These are phyloP conservation scores for Fusarium coicis DNA, from an alignment of 2,329 filamentous ascomycete species.

Conservation along the genomic window DNA sequence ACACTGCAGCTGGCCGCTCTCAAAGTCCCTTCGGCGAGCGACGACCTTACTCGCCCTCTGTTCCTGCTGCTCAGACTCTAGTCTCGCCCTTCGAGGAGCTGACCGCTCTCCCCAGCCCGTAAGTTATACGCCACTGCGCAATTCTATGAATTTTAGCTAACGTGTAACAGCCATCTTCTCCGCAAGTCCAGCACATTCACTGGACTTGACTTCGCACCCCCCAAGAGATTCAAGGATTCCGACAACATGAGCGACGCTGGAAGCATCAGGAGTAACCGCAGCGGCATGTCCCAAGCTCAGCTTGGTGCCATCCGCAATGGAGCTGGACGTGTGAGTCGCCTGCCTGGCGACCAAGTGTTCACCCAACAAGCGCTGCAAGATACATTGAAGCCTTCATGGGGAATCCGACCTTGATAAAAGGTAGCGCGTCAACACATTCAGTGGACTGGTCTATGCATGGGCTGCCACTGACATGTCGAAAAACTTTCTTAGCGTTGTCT, in stretches of 20 bases:
- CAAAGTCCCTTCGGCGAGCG: slow-evolving; percentile 73
- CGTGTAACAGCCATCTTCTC: slow-evolving; percentile 68
- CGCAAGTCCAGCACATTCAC: slow-evolving; percentile 84
- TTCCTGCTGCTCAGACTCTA: slow-evolving; percentile 81
- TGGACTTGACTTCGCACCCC: slow-evolving; percentile 82
- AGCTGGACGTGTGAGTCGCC: slow-evolving; percentile 85
- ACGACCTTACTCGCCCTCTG: slow-evolving; percentile 77
- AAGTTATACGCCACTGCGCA: slow-evolving; percentile 58
- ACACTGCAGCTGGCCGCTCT: slow-evolving; percentile 75
- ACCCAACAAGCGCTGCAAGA: slow-evolving; percentile 74
- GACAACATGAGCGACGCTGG: slow-evolving; percentile 73
- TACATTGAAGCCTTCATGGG: slow-evolving; percentile 69
- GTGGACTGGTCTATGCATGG: slow-evolving; percentile 7
- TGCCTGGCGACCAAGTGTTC: slow-evolving; percentile 85
- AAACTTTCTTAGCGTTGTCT: slow-evolving; percentile 30
- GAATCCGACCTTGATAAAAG: slow-evolving; percentile 57
- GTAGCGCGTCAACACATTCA: slow-evolving; percentile 13
- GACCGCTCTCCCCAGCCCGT: slow-evolving; percentile 87
- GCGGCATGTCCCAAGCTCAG: slow-evolving; percentile 79
- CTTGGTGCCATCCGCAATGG: slow-evolving; percentile 79
- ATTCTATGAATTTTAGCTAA: slow-evolving; percentile 39
- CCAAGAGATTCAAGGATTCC: slow-evolving; percentile 75
- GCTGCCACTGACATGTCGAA: slow-evolving; percentile 10
- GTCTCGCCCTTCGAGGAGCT: slow-evolving; percentile 89
- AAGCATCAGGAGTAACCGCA: slow-evolving; percentile 71